These are phyloP conservation scores for Ehretia macrophylla DNA, from an alignment of 257 asterid species.

Conservation along the genomic window DNA sequence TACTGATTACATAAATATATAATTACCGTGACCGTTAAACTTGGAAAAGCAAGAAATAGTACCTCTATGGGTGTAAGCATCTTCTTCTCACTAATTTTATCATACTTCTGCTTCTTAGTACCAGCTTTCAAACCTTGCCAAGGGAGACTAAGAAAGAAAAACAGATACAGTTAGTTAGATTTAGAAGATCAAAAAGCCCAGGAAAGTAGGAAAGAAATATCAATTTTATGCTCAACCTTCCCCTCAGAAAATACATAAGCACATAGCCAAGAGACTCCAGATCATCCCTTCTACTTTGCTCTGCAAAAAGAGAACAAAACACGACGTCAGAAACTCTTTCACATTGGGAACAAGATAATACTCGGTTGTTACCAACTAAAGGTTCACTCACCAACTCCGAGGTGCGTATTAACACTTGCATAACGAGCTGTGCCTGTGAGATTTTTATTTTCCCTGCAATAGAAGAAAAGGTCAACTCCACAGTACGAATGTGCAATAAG, in stretches of 20 bases:
- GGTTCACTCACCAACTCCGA: conserved; percentile 82
- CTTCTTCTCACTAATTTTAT: conserved; percentile 94
- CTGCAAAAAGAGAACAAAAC: conserved; percentile 36
- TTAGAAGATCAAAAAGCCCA: background rate
- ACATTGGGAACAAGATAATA: background rate
- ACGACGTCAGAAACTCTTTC: background rate
- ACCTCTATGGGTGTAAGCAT: conserved; percentile 96
- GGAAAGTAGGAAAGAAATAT: background rate
- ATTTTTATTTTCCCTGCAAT: conserved; percentile 87
- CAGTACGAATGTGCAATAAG: background rate
- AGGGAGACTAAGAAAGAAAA: conserved; percentile 59
- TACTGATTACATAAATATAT: background rate
- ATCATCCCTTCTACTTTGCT: conserved; percentile 98
- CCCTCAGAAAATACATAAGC: conserved; percentile 91
- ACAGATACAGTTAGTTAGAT: background rate
- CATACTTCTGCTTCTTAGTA: conserved; percentile 95
- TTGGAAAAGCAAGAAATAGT: conserved; percentile 17
- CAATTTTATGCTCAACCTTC: conserved; percentile 50
- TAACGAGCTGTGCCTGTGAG: conserved; percentile 98
- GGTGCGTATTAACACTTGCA: conserved; percentile 97
- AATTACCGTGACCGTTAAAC: background rate
- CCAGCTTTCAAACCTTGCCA: conserved; percentile 99
- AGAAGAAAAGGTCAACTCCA: conserved; percentile 3
- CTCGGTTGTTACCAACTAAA: conserved; percentile 3
- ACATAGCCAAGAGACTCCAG: conserved; percentile 93